These are phyloP conservation scores for Quercus berberidifolia DNA, from an alignment of 306 rosid genomes.

Conservation along the genomic window DNA sequence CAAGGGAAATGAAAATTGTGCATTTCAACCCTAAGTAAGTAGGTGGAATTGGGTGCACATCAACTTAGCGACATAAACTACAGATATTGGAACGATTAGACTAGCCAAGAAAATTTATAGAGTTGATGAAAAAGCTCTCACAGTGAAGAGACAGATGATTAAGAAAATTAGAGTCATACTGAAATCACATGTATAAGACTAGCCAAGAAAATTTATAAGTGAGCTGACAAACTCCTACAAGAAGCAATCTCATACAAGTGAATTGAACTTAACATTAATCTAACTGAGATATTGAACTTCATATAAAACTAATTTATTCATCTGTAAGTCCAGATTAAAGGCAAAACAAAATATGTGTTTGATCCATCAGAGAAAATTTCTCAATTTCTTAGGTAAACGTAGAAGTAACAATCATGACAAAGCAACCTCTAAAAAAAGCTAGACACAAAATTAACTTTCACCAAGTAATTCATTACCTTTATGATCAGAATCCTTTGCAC, in stretches of 20 bases:
- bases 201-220: not conserved
- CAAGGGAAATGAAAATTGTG: not conserved
- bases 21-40: conserved; percentile 16
- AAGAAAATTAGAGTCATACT: not conserved
- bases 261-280: not conserved
- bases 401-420: too few species aligned
- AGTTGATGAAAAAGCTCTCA: not conserved
- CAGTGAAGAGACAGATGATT: conserved; percentile 10
- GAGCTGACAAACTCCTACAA: not conserved
- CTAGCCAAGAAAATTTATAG: not conserved
- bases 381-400: too few species aligned
- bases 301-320: not conserved
- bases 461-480: too few species aligned
- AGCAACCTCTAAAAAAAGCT: too few species aligned
- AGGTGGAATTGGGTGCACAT: conserved; percentile 3
- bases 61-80: conserved; percentile 14
- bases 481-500: too few species aligned
- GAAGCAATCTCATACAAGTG: not conserved
- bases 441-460: too few species aligned
- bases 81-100: conserved; percentile 10
- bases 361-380: too few species aligned
- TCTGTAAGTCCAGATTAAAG: not conserved
- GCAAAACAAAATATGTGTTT: not conserved
- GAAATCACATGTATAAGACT: not conserved
- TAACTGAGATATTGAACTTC: not conserved